A percentile compares a stretch with the other conserved stretches of the same genome.
Evolutionary conservation across 305 asterid species (phyloP).

Genomic region (Fraxinus latifolia): DNA sequence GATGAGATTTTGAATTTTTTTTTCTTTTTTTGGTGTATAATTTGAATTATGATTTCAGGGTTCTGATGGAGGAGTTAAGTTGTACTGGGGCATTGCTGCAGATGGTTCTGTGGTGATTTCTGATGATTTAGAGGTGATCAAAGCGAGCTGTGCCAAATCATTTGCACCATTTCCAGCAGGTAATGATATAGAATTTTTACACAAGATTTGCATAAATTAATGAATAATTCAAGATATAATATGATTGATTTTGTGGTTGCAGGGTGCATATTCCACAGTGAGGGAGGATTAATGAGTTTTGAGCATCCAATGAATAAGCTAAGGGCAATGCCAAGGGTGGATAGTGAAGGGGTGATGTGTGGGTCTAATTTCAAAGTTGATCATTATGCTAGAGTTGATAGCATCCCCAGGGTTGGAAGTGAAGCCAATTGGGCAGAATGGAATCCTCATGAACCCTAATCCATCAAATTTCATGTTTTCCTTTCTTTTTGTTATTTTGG

Average conservation of each 20-base stretch:
- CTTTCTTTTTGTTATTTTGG: not conserved
- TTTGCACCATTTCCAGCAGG: slow-evolving; percentile 85
- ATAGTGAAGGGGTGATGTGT: slow-evolving; percentile 77
- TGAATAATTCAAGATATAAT: not conserved
- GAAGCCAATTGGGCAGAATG: slow-evolving; percentile 70
- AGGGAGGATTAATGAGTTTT: slow-evolving; percentile 73
- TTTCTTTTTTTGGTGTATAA: no score
- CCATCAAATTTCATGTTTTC: not conserved
- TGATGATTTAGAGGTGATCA: slow-evolving; percentile 61
- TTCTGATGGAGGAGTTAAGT: slow-evolving; percentile 66
- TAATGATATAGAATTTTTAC: slow-evolving; percentile 13
- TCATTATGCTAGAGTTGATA: slow-evolving; percentile 55
- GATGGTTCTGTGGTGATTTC: slow-evolving; percentile 88
- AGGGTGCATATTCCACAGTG: slow-evolving; percentile 83
- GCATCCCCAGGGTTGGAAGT: slow-evolving; percentile 89
- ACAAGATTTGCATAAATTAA: not conserved
- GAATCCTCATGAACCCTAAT: slow-evolving; percentile 23
- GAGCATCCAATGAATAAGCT: slow-evolving; percentile 84
- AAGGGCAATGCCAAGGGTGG: slow-evolving; percentile 79
- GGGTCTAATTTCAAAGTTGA: slow-evolving; percentile 85
- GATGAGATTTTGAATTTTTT: not conserved
- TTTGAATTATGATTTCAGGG: slow-evolving; percentile 39
- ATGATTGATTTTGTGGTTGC: not conserved
- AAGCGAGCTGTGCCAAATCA: slow-evolving; percentile 78
- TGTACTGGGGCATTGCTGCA: slow-evolving; percentile 85